phyloP scores from a whole-genome alignment of 129 eudicot genomes.

The Flaveria sonorensis region DNA sequence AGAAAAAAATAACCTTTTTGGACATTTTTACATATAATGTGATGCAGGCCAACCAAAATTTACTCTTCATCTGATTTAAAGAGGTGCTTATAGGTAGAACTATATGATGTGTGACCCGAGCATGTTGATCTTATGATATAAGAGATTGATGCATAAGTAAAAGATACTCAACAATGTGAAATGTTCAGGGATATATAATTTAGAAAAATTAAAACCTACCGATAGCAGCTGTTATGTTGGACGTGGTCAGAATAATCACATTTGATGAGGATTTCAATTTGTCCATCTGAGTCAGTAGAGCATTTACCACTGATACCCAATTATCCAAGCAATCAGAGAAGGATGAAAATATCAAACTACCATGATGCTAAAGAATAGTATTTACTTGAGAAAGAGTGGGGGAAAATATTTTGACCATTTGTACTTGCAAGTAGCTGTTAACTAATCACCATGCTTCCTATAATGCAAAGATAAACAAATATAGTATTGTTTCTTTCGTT shows the following conservation, averaged over 20 bases:
- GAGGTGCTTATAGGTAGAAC: background rate
- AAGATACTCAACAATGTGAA: background rate
- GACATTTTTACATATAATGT: background rate
- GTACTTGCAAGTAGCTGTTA: constrained; percentile 22
- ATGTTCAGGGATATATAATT: background rate
- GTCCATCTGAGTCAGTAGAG: constrained; percentile 93
- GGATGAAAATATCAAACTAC: constrained; percentile 23
- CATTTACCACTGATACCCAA: constrained; percentile 79
- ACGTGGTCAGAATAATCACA: constrained; percentile 88
- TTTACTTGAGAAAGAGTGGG: background rate
- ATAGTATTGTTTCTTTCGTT: constrained; percentile 9
- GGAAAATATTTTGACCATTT: background rate
- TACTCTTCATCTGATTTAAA: background rate
- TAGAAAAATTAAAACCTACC: constrained; percentile 46
- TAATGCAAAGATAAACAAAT: constrained; percentile 20
- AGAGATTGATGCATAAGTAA: background rate
- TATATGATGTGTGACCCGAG: background rate
- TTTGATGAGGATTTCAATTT: constrained; percentile 85
- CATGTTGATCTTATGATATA: constrained; percentile 7
- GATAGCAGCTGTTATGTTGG: constrained; percentile 94
- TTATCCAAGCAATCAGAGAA: constrained; percentile 24
- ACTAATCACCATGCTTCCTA: constrained; percentile 2
- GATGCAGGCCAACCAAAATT: background rate
- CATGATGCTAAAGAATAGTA: constrained; percentile 13
- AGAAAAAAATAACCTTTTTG: background rate